Conservation (phyloP, 1,139 yeast species). For the Arxiozyma heterogenica region DNA sequence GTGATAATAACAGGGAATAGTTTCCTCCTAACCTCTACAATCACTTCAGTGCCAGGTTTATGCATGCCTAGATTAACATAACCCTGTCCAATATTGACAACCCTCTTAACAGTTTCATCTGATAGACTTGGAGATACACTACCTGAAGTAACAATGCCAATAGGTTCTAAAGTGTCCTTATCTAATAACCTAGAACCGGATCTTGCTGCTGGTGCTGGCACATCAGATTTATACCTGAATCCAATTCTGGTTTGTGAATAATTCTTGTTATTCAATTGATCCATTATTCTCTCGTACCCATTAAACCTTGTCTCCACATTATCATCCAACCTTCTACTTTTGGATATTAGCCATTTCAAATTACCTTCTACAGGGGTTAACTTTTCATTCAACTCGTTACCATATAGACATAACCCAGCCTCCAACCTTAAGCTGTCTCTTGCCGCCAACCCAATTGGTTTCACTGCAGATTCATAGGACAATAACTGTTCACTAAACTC, state of each 20-base stretch:
- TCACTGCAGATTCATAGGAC: conserved; percentile 49
- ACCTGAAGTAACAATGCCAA: conserved; percentile 84
- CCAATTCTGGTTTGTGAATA: conserved; percentile 64
- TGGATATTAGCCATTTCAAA: conserved; percentile 81
- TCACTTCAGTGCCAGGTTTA: conserved; percentile 68
- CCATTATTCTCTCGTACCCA: conserved; percentile 62
- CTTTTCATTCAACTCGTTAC: conserved; percentile 77
- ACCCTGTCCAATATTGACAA: conserved; percentile 76
- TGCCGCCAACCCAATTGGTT: conserved; percentile 92
- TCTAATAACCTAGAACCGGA: conserved; percentile 60
- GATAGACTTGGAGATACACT: conserved; percentile 80
- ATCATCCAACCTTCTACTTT: conserved; percentile 51
- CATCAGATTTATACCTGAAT: conserved; percentile 46
- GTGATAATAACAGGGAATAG: conserved; percentile 62
- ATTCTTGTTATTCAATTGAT: conserved; percentile 59
- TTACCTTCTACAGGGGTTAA: conserved; percentile 85
- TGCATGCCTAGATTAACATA: conserved; percentile 65
- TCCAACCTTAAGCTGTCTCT: conserved; percentile 90
- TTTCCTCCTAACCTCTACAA: conserved; percentile 78
- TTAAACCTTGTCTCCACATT: conserved; percentile 46
- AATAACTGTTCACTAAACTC: conserved; percentile 52
- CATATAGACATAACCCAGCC: conserved; percentile 97
- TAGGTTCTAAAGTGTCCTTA: conserved; percentile 41
- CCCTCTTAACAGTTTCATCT: conserved; percentile 14
- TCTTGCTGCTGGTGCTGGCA: conserved; percentile 96